Evolutionary conservation across 2,329 filamentous ascomycete species (phyloP), one percentile per base, ranked within the genome.

Genomic region (Pestalotiopsis sp.): DNA sequence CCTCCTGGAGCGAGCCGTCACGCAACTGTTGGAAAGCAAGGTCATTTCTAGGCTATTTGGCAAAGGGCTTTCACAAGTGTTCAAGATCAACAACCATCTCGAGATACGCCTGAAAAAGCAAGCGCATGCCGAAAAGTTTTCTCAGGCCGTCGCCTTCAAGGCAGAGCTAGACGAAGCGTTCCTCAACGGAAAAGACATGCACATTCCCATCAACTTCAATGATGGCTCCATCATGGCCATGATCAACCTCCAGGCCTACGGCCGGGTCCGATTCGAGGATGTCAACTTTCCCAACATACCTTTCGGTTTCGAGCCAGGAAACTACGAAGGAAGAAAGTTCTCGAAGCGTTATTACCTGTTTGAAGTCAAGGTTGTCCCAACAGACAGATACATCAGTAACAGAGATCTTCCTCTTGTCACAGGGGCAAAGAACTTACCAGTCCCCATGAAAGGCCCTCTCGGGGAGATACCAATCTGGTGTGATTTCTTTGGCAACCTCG

Each of bases 281-380:
- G 75, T 84, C 1, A 83, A 90, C 56, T 85, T 92, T 4, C 88
- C 89, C 1, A 74, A 85, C 64, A 89, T 92, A 38, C 89, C 90
- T 2, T 91, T 92, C 76, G 92, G 92, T 1, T 92, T 94, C 74
- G 87, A 89, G 66, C 90, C 91, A 7, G 88, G 88, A 17, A 89
- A 92, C 71, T 94, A 94, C 78, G 89, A 92, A 74, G 91, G 90
- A 25, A 86, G 91, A 67, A 88, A 89, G 69, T 90, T 91, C 70
- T 87, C 92, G 45, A 91, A 91, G 72, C 84, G 84, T 41, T 88
- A 89, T 73, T 85, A 93, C 64, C 86, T 88, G 71, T 93, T 93
- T 78, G 83, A 85, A 11, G 82, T 93, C 45, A 83, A 87, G 58
- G 83, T 90, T 23, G 79, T 83, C 1, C 90, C 90, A 1, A 92